Evolutionary conservation across 192 early-diverging fungal genomes (phyloP), one percentile per base, ranked within the genome.

Genomic region (Allomyces macrogynus): DNA sequence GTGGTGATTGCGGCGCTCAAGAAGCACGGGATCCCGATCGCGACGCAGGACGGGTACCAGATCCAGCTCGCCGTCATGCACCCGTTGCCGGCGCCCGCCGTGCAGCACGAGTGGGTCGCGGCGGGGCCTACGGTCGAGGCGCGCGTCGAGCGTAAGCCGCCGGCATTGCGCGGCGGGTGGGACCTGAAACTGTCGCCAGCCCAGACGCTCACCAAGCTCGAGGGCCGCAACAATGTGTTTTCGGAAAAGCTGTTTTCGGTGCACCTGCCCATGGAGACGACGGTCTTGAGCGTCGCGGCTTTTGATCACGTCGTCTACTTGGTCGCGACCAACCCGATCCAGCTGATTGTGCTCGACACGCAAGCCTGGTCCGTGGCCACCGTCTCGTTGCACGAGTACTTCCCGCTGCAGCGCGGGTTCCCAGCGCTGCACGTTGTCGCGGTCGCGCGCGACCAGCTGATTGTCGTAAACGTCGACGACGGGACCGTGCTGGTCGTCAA

Each of bases 341-440:
- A 40, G 32, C 32, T 40, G 32, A 40, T 40, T 40, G 32, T 40
- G 32, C 32, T 40, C 7, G 32, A 40, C 7, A 40, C 32, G 32
- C 32, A 40, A 40, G 3, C 32, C 32, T 40, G 32, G 32, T 0
- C 32, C 32, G 32, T 40, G 32, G 32, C 76, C 1, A 80, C 72
- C 12, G 68, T 85, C 0, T 82, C 85, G 62, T 73, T 88, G 66
- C 85, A 86, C 63, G 86, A 88, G 69, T 88, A 84, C 63, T 85
- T 86, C 71, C 86, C 86, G 11, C 66, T 82, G 0, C 77, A 78
- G 62, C 69, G 72, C 61, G 69, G 68, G 3, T 66, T 43, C 57
- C 65, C 68, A 18, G 10, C 18, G 20, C 70, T 75, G 22, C 20
- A 60, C 23, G 40, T 75, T 1, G 22, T 60, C 7, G 68, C 67